Conservation (phyloP, 495 filamentous ascomycete genomes). For the Baudoinia panamericana region DNA sequence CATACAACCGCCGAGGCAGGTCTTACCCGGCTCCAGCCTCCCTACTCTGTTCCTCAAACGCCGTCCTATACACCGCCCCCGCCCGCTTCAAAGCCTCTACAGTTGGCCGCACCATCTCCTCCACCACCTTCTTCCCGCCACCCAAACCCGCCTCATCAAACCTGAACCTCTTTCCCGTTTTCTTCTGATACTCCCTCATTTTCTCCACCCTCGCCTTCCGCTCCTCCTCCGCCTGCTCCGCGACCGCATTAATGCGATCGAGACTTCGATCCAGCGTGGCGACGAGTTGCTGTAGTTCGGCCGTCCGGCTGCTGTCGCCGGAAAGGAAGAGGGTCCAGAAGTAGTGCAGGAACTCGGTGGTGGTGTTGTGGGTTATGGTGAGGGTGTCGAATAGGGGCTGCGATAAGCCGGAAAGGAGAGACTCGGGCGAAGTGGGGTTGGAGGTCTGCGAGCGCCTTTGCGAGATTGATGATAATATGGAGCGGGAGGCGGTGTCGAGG, state of each 20-base stretch:
- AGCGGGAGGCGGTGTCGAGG: constrained; percentile 41
- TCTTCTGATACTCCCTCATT: constrained; percentile 51
- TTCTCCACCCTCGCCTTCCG: constrained; percentile 44
- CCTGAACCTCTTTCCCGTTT: constrained; percentile 55
- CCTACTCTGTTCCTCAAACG: constrained; percentile 44
- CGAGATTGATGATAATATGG: constrained; percentile 42
- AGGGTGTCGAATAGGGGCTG: constrained; percentile 55
- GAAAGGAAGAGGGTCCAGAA: constrained; percentile 88
- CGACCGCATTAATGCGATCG: constrained; percentile 72
- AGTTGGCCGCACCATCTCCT: constrained; percentile 59
- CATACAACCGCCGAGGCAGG: too few relatives aligned
- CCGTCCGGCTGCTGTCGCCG: constrained; percentile 60
- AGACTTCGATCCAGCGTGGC: constrained; percentile 62
- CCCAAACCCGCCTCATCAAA: constrained; percentile 50
- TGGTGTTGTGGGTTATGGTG: constrained; percentile 77
- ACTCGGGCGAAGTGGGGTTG: constrained; percentile 31
- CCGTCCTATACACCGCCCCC: constrained; percentile 47
- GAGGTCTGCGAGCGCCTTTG: constrained; percentile 37
- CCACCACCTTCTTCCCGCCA: constrained; percentile 65
- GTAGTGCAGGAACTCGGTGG: constrained; percentile 86
- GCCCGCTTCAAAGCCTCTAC: constrained; percentile 53
- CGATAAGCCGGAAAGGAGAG: constrained; percentile 40
- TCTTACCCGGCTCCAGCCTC: constrained; percentile 24
- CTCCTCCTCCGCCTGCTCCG: constrained; percentile 63
- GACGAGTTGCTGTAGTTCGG: constrained; percentile 60